Evolutionary conservation across 2,329 filamentous ascomycete species (phyloP).

Genomic region (Hypoxylon sp.): DNA sequence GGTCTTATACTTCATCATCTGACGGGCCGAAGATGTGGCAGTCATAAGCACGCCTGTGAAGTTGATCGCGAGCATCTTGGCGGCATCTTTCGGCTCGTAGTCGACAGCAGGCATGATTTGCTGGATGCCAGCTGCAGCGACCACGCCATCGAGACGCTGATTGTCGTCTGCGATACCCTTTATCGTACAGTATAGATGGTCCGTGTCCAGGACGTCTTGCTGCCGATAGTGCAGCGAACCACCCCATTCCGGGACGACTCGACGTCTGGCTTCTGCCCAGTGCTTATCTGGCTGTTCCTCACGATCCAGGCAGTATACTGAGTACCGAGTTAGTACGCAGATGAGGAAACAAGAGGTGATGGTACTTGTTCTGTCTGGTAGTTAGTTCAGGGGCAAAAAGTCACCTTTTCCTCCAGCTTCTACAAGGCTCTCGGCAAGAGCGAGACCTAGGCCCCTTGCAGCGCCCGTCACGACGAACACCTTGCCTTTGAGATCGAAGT

Average conservation of each 20-base stretch:
- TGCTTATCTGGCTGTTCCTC: slow-evolving; percentile 60
- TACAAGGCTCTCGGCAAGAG: slow-evolving; percentile 75
- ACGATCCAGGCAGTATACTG: slow-evolving; percentile 66
- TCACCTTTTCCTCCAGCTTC: slow-evolving; percentile 75
- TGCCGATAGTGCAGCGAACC: slow-evolving; percentile 73
- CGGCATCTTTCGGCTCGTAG: slow-evolving; percentile 65
- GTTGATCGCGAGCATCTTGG: slow-evolving; percentile 75
- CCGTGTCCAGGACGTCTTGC: slow-evolving; percentile 71
- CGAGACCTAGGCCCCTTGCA: slow-evolving; percentile 75
- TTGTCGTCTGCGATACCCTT: slow-evolving; percentile 68
- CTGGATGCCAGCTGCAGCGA: slow-evolving; percentile 73
- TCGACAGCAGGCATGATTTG: slow-evolving; percentile 74
- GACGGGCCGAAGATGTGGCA: slow-evolving; percentile 73
- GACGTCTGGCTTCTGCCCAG: slow-evolving; percentile 67
- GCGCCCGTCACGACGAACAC: slow-evolving; percentile 76
- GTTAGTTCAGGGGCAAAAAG: neutral
- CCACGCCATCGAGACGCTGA: slow-evolving; percentile 70
- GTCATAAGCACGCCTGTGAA: slow-evolving; percentile 75
- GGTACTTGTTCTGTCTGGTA: neutral
- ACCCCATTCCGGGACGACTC: slow-evolving; percentile 65
- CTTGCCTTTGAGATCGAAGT: slow-evolving; percentile 73
- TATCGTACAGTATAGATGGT: slow-evolving; percentile 64
- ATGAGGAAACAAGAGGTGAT: too few relatives aligned
- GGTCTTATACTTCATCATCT: slow-evolving; percentile 62
- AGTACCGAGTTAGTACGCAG: slow-evolving; percentile 12